Base-by-base conservation (phyloP, 2,329 filamentous ascomycete species). In the Volutella citrinella region DNA sequence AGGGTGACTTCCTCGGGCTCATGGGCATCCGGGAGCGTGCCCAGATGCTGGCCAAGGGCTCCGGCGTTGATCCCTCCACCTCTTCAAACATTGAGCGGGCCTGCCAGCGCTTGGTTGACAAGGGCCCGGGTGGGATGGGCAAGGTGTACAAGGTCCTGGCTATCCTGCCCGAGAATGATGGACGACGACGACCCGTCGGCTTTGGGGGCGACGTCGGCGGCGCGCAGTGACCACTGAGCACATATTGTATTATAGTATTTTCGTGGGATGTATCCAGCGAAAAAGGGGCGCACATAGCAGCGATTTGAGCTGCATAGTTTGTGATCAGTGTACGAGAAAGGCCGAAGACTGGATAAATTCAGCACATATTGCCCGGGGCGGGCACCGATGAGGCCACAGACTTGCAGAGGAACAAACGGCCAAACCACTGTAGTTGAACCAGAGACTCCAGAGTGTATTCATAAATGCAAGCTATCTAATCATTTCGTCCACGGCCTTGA, bases 131-230 rank as follows among this genome's bases (percentile, higher is more conserved):
- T 32, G 91, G 89, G 0, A 98, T 98, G 93, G 93, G 93, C 0
- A 90, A 83, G 65, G 69, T 95, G 15, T 98, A 98, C 61, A 96
- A 97, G 66, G 90, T 80, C 16, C 74, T 98, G 73, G 87, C 90
- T 10, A 87, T 98, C 51, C 57, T 97, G 52, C 93, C 93, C 1
- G 84, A 90, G 61, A 87, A 85, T 45, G 75, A 72, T 21, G 82
- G 84, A 3, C 73, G 69, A 41, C 78, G 89, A 51, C 74, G 82
- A 39, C 91, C 91, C 3, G 89, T 95, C 34, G 93, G 93, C 1
- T 97, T 98, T 67, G 93, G 93, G 1, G 93, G 91, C 1, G 80
- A 80, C 54, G 63, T 80, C 7, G 12, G 20, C 20, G 20, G n/a
- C n/a, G n/a, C n/a, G n/a, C n/a, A n/a, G n/a, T n/a, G n/a, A n/a